Conservation (phyloP, 495 filamentous ascomycete genomes). For the Lasiosphaeria ovina region DNA sequence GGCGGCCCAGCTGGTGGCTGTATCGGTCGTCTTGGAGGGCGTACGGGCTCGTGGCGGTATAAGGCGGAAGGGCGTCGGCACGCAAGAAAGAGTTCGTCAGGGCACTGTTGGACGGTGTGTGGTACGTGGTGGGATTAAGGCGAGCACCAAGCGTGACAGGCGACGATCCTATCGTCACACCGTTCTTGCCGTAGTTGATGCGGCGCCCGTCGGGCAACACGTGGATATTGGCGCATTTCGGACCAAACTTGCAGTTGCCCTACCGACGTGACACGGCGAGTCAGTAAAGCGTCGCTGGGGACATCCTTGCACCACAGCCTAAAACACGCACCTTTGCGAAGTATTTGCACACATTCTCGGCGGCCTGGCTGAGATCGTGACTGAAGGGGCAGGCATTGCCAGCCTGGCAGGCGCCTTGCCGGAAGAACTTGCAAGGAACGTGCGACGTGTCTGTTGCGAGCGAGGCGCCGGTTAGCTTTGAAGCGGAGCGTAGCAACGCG, state of each 20-base stretch:
- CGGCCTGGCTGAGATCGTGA: conserved; percentile 76
- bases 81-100: conserved; percentile 80
- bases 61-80: conserved; percentile 55
- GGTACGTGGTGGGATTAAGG: conserved; percentile 59
- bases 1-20: conserved; percentile 40
- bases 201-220: conserved; percentile 89
- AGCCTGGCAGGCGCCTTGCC: conserved; percentile 92
- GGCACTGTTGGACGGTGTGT: conserved; percentile 62
- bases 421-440: conserved; percentile 99
- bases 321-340: conserved; percentile 81
- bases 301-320: conserved; percentile 9
- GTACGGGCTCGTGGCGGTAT: conserved; percentile 36
- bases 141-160: conserved; percentile 66
- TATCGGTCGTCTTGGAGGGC: conserved; percentile 45
- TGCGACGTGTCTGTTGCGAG: conserved; percentile 78
- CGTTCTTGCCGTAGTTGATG: conserved; percentile 68
- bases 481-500: conserved; percentile 8
- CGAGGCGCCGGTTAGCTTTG: conserved; percentile 13
- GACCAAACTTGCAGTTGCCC: conserved; percentile 99
- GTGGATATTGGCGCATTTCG: conserved; percentile 94
- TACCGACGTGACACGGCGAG: conserved; percentile 39
- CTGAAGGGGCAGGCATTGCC: conserved; percentile 94
- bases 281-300: conserved; percentile 30
- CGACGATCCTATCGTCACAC: conserved; percentile 47
- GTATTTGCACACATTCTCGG: conserved; percentile 93